Base-by-base conservation (phyloP, 2,329 filamentous ascomycete species). In the Ophiocordyceps australis region DNA sequence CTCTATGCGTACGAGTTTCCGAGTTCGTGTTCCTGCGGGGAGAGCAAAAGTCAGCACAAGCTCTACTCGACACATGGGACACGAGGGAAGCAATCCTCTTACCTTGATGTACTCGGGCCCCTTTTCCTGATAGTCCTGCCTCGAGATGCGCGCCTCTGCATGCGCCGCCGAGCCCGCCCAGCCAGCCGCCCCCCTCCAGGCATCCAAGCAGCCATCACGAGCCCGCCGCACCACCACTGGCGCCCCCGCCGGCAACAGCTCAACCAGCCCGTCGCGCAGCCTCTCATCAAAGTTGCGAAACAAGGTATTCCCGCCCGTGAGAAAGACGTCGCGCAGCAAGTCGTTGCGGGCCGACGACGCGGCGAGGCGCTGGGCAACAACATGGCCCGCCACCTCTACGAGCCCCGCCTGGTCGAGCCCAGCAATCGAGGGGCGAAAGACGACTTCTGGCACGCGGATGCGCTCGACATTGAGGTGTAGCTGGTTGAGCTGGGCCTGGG, bases 401-500 rank as follows among this genome's bases (percentile, higher is more conserved):
- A 98, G 68, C 16, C 89, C 89, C 2, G 86, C 82, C 54, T 98
- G 89, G 47, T 95, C 85, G 24, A 94, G 57, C 6, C 85, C 85
- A 0, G 85, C 85, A 42, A 95, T 92, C 11, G 76, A 74, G 1
- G 85, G 86, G 43, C 91, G 81, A 57, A 94, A 94, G 12, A 93
- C 66, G 7, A 94, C 76, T 54, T 95, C 86, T 4, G 85, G 85
- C 3, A 92, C 82, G 26, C 85, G 77, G 49, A 95, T 92, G 29
- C 86, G 75, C 58, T 95, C 85, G 28, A 98, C 82, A 47, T 98
- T 98, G 35, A 98, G 70, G 49, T 98, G 89, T 26, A 98, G 58
- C 51, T 95, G 86, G 48, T 83, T 74, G 12, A 72, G 70, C 53
- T 98, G 59, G 12, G 74, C 70, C 38, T 89, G 78, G 30, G 73